These are phyloP conservation scores for Penicillium sp. DNA, from an alignment of 2,329 filamentous ascomycete species.

Conservation along the genomic window DNA sequence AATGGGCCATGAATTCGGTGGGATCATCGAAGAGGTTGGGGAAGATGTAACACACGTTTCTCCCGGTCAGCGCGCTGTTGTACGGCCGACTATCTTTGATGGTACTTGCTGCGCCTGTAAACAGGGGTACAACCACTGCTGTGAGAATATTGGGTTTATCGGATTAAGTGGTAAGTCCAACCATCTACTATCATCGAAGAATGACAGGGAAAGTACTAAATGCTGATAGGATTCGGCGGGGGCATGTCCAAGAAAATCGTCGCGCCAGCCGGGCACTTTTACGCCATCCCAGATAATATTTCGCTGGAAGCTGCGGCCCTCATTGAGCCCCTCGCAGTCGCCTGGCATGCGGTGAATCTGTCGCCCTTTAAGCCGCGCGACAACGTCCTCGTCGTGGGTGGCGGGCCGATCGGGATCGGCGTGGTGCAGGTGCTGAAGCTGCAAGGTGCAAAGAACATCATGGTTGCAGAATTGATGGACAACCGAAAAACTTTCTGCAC, in stretches of 20 bases:
- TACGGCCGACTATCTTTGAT: constrained; percentile 57
- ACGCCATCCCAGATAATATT: constrained; percentile 21
- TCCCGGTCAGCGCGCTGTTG: constrained; percentile 53
- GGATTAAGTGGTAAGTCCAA: constrained; percentile 43
- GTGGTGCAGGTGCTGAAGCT: constrained; percentile 54
- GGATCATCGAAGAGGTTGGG: constrained; percentile 54
- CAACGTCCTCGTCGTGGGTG: constrained; percentile 52
- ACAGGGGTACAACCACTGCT: constrained; percentile 51
- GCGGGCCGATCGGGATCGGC: constrained; percentile 57
- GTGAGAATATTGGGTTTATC: constrained; percentile 52
- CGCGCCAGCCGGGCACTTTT: constrained; percentile 24
- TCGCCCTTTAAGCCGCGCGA: constrained; percentile 44
- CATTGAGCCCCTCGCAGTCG: constrained; percentile 58
- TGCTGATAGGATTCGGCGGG: constrained; percentile 23
- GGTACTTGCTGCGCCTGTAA: constrained; percentile 51
- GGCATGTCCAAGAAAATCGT: constrained; percentile 26
- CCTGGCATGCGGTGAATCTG: constrained; percentile 56
- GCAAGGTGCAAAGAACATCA: constrained; percentile 50
- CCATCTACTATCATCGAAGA: background rate
- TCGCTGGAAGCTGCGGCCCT: constrained; percentile 41
- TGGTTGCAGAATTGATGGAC: constrained; percentile 52
- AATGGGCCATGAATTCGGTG: constrained; percentile 60
- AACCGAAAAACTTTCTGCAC: constrained; percentile 50
- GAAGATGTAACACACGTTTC: constrained; percentile 43
- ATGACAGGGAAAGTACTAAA: constrained; percentile 1